These are phyloP conservation scores for Hortaea sp. DNA, from an alignment of 2,329 filamentous ascomycete species.

Conservation along the genomic window DNA sequence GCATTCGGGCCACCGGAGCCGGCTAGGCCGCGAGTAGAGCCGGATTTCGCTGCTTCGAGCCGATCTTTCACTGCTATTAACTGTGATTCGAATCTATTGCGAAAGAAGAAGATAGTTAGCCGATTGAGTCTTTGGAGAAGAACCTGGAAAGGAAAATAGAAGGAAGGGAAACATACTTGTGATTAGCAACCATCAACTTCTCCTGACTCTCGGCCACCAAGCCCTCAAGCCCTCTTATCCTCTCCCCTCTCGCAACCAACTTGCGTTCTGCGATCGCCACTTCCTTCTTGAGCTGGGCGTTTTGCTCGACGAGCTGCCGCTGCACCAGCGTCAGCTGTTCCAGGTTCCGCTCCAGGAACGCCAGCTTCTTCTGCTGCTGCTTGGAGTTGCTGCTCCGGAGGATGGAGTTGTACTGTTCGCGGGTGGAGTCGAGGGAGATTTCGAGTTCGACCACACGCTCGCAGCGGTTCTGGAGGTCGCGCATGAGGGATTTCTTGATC, in stretches of 20 bases:
- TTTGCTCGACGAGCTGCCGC: slow-evolving; percentile 94
- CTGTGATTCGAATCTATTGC: slow-evolving; percentile 81
- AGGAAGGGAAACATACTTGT: slow-evolving; percentile 58
- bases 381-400: slow-evolving; percentile 94
- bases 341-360: slow-evolving; percentile 93
- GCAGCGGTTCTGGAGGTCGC: slow-evolving; percentile 94
- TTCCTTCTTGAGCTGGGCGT: slow-evolving; percentile 95
- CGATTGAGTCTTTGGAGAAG: neutral
- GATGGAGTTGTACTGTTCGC: slow-evolving; percentile 99
- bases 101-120: neutral
- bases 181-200: slow-evolving; percentile 93
- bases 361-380: slow-evolving; percentile 99
- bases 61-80: slow-evolving; percentile 96
- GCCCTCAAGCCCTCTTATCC: slow-evolving; percentile 86
- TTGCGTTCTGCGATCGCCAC: slow-evolving; percentile 97
- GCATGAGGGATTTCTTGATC: slow-evolving; percentile 99
- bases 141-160: neutral
- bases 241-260: slow-evolving; percentile 89
- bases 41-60: slow-evolving; percentile 86
- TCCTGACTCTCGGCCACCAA: slow-evolving; percentile 95
- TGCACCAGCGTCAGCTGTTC: slow-evolving; percentile 97
- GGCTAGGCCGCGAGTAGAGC: slow-evolving; percentile 73
- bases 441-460: slow-evolving; percentile 95
- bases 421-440: slow-evolving; percentile 91
- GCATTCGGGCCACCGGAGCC: slow-evolving; percentile 43